phyloP scores from a whole-genome alignment of 179 eudicot species.

The Carnegiea gigantea region DNA sequence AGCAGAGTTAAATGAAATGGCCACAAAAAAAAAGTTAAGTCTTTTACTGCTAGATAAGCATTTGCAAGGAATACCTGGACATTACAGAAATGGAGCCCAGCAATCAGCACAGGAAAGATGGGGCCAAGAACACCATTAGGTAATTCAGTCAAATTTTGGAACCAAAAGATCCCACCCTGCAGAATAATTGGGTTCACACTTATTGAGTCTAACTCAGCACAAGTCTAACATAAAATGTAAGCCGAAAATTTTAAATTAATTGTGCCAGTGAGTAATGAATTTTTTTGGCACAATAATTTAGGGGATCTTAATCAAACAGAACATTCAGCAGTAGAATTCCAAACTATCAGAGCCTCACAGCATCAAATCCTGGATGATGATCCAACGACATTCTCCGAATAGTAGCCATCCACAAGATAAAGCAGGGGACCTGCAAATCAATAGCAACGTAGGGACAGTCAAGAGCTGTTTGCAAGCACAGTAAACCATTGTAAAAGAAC shows the following conservation, averaged over 20 bases:
- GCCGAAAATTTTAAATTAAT: not conserved
- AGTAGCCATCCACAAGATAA: constrained; percentile 69
- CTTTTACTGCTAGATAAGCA: constrained; percentile 5
- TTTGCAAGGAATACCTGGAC: constrained; percentile 54
- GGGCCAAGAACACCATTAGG: constrained; percentile 66
- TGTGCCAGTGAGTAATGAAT: not conserved
- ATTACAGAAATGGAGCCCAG: constrained; percentile 72
- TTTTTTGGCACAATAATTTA: constrained; percentile 3
- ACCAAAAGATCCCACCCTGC: constrained; percentile 94
- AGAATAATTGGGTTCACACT: constrained; percentile 14
- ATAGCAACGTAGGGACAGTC: constrained; percentile 11
- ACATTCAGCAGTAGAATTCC: not conserved
- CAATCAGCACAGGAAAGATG: constrained; percentile 67
- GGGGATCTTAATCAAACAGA: not conserved
- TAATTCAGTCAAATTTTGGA: constrained; percentile 72
- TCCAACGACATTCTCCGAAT: constrained; percentile 77
- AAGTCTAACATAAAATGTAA: not conserved
- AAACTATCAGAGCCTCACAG: constrained; percentile 50
- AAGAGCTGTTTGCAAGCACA: not conserved
- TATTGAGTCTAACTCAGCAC: not conserved
- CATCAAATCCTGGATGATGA: constrained; percentile 87
- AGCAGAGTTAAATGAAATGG: not conserved
- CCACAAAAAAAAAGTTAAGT: not conserved
- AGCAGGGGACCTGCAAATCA: constrained; percentile 79
- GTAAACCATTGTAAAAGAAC: not conserved